Evolutionary conservation across 2,329 filamentous ascomycete species (phyloP), one percentile per base, ranked within the genome.

Genomic region (Fusarium continuum): DNA sequence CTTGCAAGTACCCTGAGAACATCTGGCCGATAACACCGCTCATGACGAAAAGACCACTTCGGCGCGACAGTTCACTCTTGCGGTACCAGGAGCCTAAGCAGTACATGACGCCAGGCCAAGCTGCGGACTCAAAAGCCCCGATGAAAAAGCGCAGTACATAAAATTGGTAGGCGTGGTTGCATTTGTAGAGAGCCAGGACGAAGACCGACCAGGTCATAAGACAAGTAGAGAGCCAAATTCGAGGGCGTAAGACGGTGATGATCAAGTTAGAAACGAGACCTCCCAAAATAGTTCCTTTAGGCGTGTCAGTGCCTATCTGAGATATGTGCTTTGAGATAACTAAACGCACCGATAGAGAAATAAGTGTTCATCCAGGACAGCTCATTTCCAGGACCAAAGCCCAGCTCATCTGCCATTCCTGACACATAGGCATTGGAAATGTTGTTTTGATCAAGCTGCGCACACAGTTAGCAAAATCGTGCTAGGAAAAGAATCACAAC

Each of bases 71-170:
- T 64, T 88, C 85, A 11, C 80, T 79, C 43, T 79, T 82, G 57
- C 83, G 82, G 67, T 88, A 88, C 85, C 85, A 88, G 1, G 79
- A 84, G 0, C 82, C 84, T 7, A 88, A 77, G 19, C 84, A 78
- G 39, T 82, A 79, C 39, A 84, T 74, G 36, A 85, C 79, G 22
- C 84, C 85, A 0, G 85, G 84, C 39, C 81, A 83, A 40, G 85
- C 85, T 1, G 82, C 81, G 8, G 80, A 80, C 69, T 86, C 85
- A 34, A 85, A 80, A 1, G 85, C 69, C 39, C 85, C 85, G 25
- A 86, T 78, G 36, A 85, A 76, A 53, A 86, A 82, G 7, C 85
- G 79, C 0, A 87, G 74, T 3, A 79, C 79, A 17, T 81, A 82
- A 25, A 81, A 75, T 19, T 80, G 72, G 6, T 65, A 43, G 0